These are phyloP conservation scores for Boletellus ananiceps DNA, from an alignment of 768 basidiomycete species.

Conservation along the genomic window DNA sequence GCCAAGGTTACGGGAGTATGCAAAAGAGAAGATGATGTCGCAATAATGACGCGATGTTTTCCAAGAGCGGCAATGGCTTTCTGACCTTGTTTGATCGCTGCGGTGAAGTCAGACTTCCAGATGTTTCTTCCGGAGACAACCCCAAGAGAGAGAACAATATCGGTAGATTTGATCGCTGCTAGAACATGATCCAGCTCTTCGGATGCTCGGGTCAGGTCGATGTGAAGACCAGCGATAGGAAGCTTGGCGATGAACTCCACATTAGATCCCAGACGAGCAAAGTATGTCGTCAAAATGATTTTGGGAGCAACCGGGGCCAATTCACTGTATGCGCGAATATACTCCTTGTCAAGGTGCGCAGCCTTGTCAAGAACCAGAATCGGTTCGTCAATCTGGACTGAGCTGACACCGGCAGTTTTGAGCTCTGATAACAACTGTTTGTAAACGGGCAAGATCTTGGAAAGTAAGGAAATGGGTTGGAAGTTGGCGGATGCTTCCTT, in stretches of 20 bases:
- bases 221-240: conserved; percentile 89
- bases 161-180: conserved; percentile 78
- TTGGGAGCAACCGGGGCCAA: conserved; percentile 82
- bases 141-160: conserved; percentile 84
- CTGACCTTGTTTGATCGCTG: conserved; percentile 76
- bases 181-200: conserved; percentile 81
- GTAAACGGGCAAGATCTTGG: conserved; percentile 89
- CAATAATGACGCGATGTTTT: conserved; percentile 83
- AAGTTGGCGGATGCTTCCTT: conserved; percentile 82
- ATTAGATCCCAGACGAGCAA: conserved; percentile 92
- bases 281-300: conserved; percentile 94
- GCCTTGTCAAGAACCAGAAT: conserved; percentile 90
- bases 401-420: conserved; percentile 89
- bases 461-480: conserved; percentile 86
- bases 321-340: conserved; percentile 71
- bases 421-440: conserved; percentile 84
- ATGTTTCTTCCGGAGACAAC: conserved; percentile 98
- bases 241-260: conserved; percentile 85
- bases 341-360: conserved; percentile 72
- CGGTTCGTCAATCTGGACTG: conserved; percentile 97
- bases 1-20: conserved; percentile 97
- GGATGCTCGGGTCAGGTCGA: conserved; percentile 93
- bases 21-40: conserved; percentile 95
- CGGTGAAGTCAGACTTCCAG: conserved; percentile 95
- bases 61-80: conserved; percentile 83